phyloP scores from a whole-genome alignment of 73 alveolate species.

The Paraurostyla sp. region DNA sequence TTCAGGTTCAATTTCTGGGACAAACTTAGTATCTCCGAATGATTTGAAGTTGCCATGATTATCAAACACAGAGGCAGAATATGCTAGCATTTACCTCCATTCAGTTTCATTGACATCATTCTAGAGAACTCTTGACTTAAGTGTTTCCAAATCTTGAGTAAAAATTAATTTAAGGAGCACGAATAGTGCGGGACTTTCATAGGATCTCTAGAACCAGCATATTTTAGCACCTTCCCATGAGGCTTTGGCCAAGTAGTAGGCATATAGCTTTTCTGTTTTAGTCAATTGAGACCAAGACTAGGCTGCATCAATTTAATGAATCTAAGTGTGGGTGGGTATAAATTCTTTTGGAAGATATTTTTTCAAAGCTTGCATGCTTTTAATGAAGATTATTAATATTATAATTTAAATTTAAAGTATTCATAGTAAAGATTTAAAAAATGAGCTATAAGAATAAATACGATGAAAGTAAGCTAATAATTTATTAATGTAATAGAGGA shows the following conservation, averaged over 20 bases:
- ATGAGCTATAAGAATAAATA: slow-evolving; percentile 20
- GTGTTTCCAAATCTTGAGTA: slow-evolving; percentile 70
- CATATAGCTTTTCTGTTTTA: slow-evolving; percentile 92
- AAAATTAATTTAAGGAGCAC: slow-evolving; percentile 91
- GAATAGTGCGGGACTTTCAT: slow-evolving; percentile 98
- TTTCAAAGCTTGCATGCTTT: background rate
- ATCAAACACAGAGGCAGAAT: slow-evolving; percentile 82
- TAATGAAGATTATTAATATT: background rate
- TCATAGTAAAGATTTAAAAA: background rate
- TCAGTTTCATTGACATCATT: slow-evolving; percentile 75
- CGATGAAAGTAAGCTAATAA: background rate
- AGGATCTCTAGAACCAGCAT: slow-evolving; percentile 93
- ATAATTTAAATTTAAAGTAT: background rate
- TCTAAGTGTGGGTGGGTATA: slow-evolving; percentile 51
- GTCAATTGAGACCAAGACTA: slow-evolving; percentile 76
- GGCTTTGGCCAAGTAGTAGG: slow-evolving; percentile 95
- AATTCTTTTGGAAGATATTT: slow-evolving; percentile 48
- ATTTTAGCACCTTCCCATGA: slow-evolving; percentile 97
- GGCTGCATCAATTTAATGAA: slow-evolving; percentile 30
- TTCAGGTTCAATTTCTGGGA: slow-evolving; percentile 83
- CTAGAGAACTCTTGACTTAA: slow-evolving; percentile 50
- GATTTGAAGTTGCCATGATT: slow-evolving; percentile 88
- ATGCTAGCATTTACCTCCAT: slow-evolving; percentile 73
- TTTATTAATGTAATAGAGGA: background rate
- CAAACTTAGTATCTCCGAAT: slow-evolving; percentile 91